A percentile compares a stretch with the other conserved stretches of the same genome.
Conservation (phyloP, 2,329 filamentous ascomycete genomes). For the Hymenoscyphus fructigenus region DNA sequence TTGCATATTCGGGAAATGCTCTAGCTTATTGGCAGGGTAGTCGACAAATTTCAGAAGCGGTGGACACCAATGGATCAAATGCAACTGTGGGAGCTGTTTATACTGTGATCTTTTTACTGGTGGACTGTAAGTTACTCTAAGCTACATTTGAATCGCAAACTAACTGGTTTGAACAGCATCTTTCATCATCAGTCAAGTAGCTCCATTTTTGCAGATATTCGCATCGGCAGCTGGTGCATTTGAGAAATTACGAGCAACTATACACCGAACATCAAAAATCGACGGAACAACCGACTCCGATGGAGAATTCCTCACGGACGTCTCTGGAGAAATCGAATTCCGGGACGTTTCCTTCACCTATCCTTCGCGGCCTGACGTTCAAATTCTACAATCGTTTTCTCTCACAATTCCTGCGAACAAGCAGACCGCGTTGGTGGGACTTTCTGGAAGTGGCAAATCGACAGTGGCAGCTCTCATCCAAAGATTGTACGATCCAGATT, state of each 20-base stretch:
- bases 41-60: slow-evolving; percentile 44
- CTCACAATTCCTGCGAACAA: slow-evolving; percentile 36
- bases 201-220: slow-evolving; percentile 62
- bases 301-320: slow-evolving; percentile 18
- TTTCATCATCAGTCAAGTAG: slow-evolving; percentile 61
- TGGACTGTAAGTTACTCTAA: slow-evolving; percentile 44
- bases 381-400: slow-evolving; percentile 35
- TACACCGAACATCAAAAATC: slow-evolving; percentile 24
- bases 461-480: slow-evolving; percentile 55
- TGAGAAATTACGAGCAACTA: slow-evolving; percentile 46
- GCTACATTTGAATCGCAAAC: not conserved
- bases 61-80: slow-evolving; percentile 13
- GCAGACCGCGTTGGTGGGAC: slow-evolving; percentile 55
- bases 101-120: slow-evolving; percentile 52
- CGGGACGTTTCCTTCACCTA: slow-evolving; percentile 36
- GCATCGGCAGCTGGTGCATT: slow-evolving; percentile 58
- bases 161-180: slow-evolving; percentile 32
- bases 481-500: slow-evolving; percentile 56
- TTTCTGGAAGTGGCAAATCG: slow-evolving; percentile 58
- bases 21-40: slow-evolving; percentile 60
- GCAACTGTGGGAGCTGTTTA: slow-evolving; percentile 42
- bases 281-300: slow-evolving; percentile 22
- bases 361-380: slow-evolving; percentile 32
- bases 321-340: slow-evolving; percentile 38
- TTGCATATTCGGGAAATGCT: slow-evolving; percentile 48